Evolutionary conservation across 306 rosid species (phyloP).

Genomic region (Vigna reflexopilosa): DNA sequence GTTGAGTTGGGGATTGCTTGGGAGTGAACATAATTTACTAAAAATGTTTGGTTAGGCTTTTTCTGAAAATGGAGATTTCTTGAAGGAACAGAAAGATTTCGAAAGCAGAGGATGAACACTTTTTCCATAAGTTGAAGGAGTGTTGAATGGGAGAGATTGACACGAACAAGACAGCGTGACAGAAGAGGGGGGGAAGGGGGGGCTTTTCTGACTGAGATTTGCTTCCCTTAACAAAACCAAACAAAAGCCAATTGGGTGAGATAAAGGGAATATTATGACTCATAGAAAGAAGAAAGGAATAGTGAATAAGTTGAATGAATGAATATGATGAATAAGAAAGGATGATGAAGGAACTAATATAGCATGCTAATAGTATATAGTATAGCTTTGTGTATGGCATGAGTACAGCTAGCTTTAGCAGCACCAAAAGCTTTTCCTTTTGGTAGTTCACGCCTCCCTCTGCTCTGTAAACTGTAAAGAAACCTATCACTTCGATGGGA

Average conservation of each 20-base stretch:
- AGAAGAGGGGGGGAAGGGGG: conserved; percentile 40
- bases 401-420: conserved; percentile 16
- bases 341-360: not conserved
- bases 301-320: conserved; percentile 44
- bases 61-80: conserved; percentile 74
- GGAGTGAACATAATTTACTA: conserved; percentile 55
- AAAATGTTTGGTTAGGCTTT: conserved; percentile 49
- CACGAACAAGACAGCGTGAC: conserved; percentile 72
- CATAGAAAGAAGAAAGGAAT: conserved; percentile 56
- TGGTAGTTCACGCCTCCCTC: conserved; percentile 67
- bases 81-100: conserved; percentile 60
- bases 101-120: conserved; percentile 48
- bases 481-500: conserved; percentile 62
- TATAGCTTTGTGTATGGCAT: not conserved
- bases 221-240: conserved; percentile 69
- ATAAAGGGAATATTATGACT: conserved; percentile 63
- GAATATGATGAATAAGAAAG: not conserved
- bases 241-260: conserved; percentile 50
- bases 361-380: not conserved
- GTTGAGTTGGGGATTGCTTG: conserved; percentile 65
- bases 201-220: conserved; percentile 75
- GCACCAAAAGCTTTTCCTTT: conserved; percentile 50
- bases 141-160: conserved; percentile 60
- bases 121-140: conserved; percentile 59
- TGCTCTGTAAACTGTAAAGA: conserved; percentile 38